Evolutionary conservation across 2,329 filamentous ascomycete genomes (phyloP), one percentile per base, ranked within the genome.

Genomic region (Phaeosphaeriaceae sp.): DNA sequence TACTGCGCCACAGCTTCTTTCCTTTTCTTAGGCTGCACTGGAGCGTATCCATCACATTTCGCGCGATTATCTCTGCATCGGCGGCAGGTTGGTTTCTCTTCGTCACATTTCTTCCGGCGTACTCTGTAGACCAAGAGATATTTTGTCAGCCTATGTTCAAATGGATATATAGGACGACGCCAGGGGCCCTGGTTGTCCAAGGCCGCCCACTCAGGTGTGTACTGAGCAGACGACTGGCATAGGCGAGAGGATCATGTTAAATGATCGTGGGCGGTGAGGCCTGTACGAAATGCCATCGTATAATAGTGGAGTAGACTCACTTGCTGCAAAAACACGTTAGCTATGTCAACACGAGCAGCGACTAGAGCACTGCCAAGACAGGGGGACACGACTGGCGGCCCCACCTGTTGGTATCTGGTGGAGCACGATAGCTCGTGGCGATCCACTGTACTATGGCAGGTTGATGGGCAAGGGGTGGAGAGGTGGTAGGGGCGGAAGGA

Each of bases 51-150:
- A 44, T 52, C 49, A 23, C 49, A 52, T 32, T 52, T 52, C 6
- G 41, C 40, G 13, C 33, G 39, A n/a, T 42, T 39, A 21, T 49
- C 41, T 29, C 45, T 29, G 35, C 49, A 52, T n/a, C 49, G 45
- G 13, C 46, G 39, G 12, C 49, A 52, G 35, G 34, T 52, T 40
- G 49, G 49, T 28, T 49, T 52, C 40, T 52, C 49, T 41, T 52
- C 49, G 35, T 52, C 49, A 36, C 49, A 52, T 44, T 52, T 52
- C 30, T 52, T 52, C 28, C 49, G 35, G 3, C 49, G 49, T 38
- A 40, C 44, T 44, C 49, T 52, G 15, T 12, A 29, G 18, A 32
- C n/a, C 16, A 40, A 43, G n/a, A 44, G 6, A 21, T 37, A 12
- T 26, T 11, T 29, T 37, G 44, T 46, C 29, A 46, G 44, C 15